A percentile compares a stretch with the other conserved stretches of the same genome.
Evolutionary conservation across 2,329 filamentous ascomycete species (phyloP).

Genomic region (Akanthomyces lecanii): DNA sequence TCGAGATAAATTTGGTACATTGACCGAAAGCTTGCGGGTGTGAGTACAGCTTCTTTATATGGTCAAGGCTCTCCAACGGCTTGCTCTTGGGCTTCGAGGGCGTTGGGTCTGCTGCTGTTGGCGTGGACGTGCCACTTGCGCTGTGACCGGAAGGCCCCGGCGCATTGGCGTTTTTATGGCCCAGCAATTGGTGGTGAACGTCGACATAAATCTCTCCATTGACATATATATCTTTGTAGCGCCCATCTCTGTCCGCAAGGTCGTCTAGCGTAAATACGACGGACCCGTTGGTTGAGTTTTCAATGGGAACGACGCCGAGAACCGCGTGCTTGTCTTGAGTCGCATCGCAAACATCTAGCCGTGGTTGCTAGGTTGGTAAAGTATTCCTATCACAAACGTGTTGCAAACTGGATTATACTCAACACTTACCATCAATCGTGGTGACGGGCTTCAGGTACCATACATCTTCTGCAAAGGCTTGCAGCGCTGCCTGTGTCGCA

Average conservation of each 20-base stretch:
- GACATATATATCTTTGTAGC: constrained; percentile 67
- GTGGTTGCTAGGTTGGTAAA: not conserved
- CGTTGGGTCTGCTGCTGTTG: constrained; percentile 43
- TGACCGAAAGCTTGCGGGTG: constrained; percentile 96
- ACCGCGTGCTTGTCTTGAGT: constrained; percentile 63
- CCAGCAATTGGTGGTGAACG: constrained; percentile 84
- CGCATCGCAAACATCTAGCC: constrained; percentile 69
- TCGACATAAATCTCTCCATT: constrained; percentile 81
- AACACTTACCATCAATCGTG: constrained; percentile 46
- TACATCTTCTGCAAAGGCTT: constrained; percentile 44
- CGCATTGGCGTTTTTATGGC: constrained; percentile 33
- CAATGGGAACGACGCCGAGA: constrained; percentile 85
- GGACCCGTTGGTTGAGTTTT: constrained; percentile 92
- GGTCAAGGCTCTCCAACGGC: constrained; percentile 49
- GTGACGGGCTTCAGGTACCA: constrained; percentile 48
- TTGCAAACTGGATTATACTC: constrained; percentile 16
- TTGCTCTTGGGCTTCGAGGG: constrained; percentile 42
- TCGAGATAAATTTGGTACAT: constrained; percentile 70
- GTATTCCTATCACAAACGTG: not conserved
- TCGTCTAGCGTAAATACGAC: constrained; percentile 88
- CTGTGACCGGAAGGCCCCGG: constrained; percentile 1
- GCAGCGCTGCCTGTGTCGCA: constrained; percentile 39
- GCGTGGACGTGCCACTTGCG: constrained; percentile 44
- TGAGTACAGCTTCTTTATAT: constrained; percentile 76
- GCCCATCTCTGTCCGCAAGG: constrained; percentile 66